phyloP scores from a whole-genome alignment of 257 asterid genomes.

The Handroanthus guayacan region DNA sequence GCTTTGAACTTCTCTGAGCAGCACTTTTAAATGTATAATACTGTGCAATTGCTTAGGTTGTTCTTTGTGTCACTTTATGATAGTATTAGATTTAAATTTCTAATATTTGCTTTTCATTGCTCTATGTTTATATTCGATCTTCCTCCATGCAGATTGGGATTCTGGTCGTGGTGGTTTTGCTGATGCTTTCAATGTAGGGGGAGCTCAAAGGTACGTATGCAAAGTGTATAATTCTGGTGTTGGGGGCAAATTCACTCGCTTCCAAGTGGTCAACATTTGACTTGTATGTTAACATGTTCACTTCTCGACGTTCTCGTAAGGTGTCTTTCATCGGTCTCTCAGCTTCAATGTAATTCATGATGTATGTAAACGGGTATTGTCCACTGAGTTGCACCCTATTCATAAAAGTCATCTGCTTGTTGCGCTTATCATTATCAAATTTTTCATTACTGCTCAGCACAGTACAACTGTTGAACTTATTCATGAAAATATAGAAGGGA shows the following conservation, averaged over 20 bases:
- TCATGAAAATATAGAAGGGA: constrained; percentile 18
- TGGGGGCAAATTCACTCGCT: constrained; percentile 21
- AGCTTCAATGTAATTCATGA: constrained; percentile 8
- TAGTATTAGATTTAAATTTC: neutral
- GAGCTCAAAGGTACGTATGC: constrained; percentile 65
- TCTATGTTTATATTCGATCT: constrained; percentile 7
- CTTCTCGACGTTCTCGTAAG: neutral
- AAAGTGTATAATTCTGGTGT: constrained; percentile 18
- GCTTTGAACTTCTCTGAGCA: constrained; percentile 2
- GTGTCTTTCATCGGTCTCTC: constrained; percentile 7
- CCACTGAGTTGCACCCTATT: constrained; percentile 7
- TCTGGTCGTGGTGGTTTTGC: constrained; percentile 73
- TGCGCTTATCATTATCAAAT: constrained; percentile 18
- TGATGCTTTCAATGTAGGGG: constrained; percentile 68
- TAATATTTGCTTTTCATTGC: constrained; percentile 5
- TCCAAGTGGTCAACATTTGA: neutral
- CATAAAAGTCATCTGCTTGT: constrained; percentile 20
- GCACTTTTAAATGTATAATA: neutral
- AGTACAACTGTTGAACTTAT: constrained; percentile 23
- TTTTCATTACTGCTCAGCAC: constrained; percentile 10
- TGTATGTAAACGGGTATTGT: constrained; percentile 22
- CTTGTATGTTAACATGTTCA: constrained; percentile 25
- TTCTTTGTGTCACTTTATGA: neutral
- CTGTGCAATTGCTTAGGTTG: neutral
- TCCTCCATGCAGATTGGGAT: constrained; percentile 74